Base-by-base conservation (phyloP, 2,329 filamentous ascomycete genomes). In the Talaromyces sp. region DNA sequence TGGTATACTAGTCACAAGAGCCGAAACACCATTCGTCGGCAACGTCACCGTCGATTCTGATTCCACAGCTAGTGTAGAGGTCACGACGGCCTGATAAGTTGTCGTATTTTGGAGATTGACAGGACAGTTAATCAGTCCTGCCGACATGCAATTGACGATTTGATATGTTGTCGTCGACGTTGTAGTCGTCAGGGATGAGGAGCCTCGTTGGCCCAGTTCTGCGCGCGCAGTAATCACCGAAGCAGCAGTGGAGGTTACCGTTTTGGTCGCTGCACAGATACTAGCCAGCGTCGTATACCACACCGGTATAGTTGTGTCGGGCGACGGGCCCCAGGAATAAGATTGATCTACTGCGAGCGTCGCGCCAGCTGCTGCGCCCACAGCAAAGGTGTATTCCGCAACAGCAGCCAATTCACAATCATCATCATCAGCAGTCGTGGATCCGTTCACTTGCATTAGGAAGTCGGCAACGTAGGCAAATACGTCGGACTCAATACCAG, bases 401-500 rank as follows among this genome's bases (percentile, higher is more conserved):
- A 80, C 74, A 5, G 85, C 79, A 10, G 73, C 74, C 4, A 87
- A 64, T 1, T 74, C 66, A 67, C 85, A 87, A 1, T 78, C 73
- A 31, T 76, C 71, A 1, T 76, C 72, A 19, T 74, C 47, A 31
- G 43, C 74, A 1, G 72, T 70, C 3, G 77, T 69, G 0, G 71
- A 68, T 2, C 73, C 73, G 0, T 84, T 85, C 41, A 87, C 72
- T 66, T 84, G 85, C 13, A 84, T 84, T 11, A 75, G 76, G 67
- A 87, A 83, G 61, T 87, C 80, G 33, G 84, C 85, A 4, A 87
- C 69, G 67, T 87, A 79, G 33, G 83, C 81, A 69, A 79, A 86
- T 1, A 85, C 74, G 19, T 78, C 75, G 4, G 82, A 79, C 62
- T 82, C 80, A 3, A 86, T 73, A 15, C 85, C 85, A 6, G 79